Conservation (phyloP, 2,329 filamentous ascomycete genomes). For the Exophiala mesophila region DNA sequence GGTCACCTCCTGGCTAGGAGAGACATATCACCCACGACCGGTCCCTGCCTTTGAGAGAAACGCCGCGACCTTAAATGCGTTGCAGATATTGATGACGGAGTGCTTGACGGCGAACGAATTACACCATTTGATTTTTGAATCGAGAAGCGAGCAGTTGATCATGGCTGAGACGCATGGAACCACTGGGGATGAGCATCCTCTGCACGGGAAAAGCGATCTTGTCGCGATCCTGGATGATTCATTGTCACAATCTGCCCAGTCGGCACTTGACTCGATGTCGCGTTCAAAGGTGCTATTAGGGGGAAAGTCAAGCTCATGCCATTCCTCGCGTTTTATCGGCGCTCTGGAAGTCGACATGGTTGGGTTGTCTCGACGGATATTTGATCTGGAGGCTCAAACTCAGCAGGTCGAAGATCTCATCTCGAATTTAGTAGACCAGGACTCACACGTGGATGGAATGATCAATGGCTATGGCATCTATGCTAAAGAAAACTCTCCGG, state of each 20-base stretch:
- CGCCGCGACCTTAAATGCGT: constrained; percentile 56
- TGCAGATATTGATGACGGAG: constrained; percentile 24
- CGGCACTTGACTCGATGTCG: constrained; percentile 13
- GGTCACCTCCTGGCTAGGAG: constrained; percentile 74
- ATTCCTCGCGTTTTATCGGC: constrained; percentile 14
- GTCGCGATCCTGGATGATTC: constrained; percentile 7
- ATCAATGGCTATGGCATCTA: no score
- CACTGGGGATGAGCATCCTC: background rate
- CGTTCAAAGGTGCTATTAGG: constrained; percentile 13
- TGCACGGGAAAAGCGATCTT: background rate
- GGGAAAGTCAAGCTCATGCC: constrained; percentile 23
- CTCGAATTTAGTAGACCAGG: constrained; percentile 7
- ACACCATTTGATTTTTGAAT: constrained; percentile 41
- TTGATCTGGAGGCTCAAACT: constrained; percentile 52
- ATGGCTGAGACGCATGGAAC: background rate
- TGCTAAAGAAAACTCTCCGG: constrained; percentile 38
- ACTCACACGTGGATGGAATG: constrained; percentile 28
- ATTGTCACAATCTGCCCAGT: constrained; percentile 3
- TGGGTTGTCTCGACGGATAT: constrained; percentile 51
- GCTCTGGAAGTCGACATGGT: constrained; percentile 38
- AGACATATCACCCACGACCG: constrained; percentile 60
- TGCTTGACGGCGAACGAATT: constrained; percentile 20
- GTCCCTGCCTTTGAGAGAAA: constrained; percentile 80
- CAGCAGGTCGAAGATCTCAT: constrained; percentile 22
- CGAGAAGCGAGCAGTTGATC: constrained; percentile 9